Evolutionary conservation across 208 protist genomes (phyloP), one percentile per base, ranked within the genome.

Genomic region (Tritrichomonas musculus): DNA sequence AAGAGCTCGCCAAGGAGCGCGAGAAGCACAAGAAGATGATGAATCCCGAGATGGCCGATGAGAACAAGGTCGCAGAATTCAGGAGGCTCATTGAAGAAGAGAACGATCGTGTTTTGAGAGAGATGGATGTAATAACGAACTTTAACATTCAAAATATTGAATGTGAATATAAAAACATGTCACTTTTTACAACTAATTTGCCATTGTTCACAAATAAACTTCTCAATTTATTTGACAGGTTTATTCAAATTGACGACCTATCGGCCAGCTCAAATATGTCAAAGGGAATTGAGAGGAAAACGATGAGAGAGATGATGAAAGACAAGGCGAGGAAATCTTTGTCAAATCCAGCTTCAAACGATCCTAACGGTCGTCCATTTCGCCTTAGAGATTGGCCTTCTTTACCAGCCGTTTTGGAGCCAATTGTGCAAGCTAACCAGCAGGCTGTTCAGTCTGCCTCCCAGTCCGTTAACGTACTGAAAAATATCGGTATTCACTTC

Each of bases 261-360:
- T 39, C 33, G 3, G 17, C 53, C 9, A 47, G 77, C 13, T 20
- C 13, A 39, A n/a, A n/a, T n/a, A n/a, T n/a, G n/a, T 20, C 77
- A 20, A 44, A 20, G 17, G n/a, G n/a, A 5, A 47, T 49, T 39
- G 57, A 57, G 20, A 27, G 77, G 5, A 88, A 88, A 47, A 88
- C 77, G 20, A 60, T 88, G 47, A 88, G 41, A 57, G 77, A 88
- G 39, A n/a, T 88, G 33, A 44, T 57, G 1, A 88, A 88, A 88
- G 77, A 88, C 3, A 88, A 88, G n/a, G 47, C 14, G 17, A 47
- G 77, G 14, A 41, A 57, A 57, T 60, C 53, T 60, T 5, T 33
- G 5, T 5, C 64, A n/a, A n/a, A n/a, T n/a, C n/a, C n/a, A n/a
- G 27, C 64, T n/a, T 8, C 5, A n/a, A 69, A 69, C 25, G 77